Evolutionary conservation across 257 asterid species (phyloP).

Genomic region (Solanum microdontum): DNA sequence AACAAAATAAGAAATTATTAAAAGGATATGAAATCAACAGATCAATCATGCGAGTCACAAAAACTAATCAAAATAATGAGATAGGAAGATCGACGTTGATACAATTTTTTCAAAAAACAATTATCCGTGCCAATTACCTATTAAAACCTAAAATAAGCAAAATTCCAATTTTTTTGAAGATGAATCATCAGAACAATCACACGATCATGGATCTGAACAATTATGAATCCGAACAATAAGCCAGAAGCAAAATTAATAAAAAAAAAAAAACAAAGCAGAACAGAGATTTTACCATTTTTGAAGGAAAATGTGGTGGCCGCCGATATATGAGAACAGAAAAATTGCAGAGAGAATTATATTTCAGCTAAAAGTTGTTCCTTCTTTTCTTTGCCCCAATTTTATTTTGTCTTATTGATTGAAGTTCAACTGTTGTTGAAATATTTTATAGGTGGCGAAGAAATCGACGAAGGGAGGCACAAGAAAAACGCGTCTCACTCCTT

Average conservation of each 20-base stretch:
- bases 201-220: not conserved
- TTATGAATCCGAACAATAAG: not conserved
- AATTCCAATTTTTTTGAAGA: not conserved
- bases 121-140: not conserved
- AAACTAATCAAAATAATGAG: not conserved
- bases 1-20: not conserved
- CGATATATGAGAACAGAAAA: not conserved
- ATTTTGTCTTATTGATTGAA: not conserved
- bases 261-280: not conserved
- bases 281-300: not conserved
- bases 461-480: not conserved
- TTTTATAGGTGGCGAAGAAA: not conserved
- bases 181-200: not conserved
- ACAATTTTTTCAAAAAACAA: not conserved
- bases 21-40: not conserved
- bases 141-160: not conserved
- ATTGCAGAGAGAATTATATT: not conserved
- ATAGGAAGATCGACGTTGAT: not conserved
- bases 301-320: not conserved
- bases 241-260: not conserved
- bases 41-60: not conserved
- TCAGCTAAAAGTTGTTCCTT: not conserved
- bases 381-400: not conserved
- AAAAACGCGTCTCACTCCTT: conserved; percentile 4
- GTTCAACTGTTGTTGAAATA: not conserved